A percentile compares a stretch with the other conserved stretches of the same genome.
phyloP scores from a whole-genome alignment of 495 filamentous ascomycete genomes.

The Hyaloscypha finlandica region DNA sequence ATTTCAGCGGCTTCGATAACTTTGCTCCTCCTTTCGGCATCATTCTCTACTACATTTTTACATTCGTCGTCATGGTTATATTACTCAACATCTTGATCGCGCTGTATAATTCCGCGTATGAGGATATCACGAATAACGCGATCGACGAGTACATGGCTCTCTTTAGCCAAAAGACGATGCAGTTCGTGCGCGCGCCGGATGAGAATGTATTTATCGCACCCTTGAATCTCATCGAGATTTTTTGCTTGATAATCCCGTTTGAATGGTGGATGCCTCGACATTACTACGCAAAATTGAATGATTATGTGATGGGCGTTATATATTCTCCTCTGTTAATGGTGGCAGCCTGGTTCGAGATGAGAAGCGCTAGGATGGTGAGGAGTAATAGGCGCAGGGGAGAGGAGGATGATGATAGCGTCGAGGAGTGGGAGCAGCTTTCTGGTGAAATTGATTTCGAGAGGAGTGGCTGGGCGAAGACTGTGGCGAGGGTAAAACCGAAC shows the following conservation, averaged over 20 bases:
- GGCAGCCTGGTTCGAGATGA: constrained; percentile 74
- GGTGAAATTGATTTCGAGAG: constrained; percentile 72
- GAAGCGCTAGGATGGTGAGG: constrained; percentile 65
- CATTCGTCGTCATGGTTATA: constrained; percentile 94
- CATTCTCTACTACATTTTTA: constrained; percentile 93
- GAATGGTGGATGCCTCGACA: constrained; percentile 88
- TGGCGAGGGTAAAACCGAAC: constrained; percentile 73
- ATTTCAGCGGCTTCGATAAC: constrained; percentile 85
- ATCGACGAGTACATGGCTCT: constrained; percentile 93
- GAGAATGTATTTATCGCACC: constrained; percentile 98
- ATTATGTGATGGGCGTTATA: constrained; percentile 80
- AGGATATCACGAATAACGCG: constrained; percentile 93
- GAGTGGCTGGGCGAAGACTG: constrained; percentile 78
- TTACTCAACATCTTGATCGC: constrained; percentile 94
- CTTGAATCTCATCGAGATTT: constrained; percentile 90
- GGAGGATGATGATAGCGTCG: constrained; percentile 81
- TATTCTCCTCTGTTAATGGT: constrained; percentile 84
- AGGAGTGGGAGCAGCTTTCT: constrained; percentile 91
- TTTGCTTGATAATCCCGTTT: constrained; percentile 75
- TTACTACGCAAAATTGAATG: constrained; percentile 77
- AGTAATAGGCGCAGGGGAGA: constrained; percentile 77
- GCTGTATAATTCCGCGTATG: constrained; percentile 93
- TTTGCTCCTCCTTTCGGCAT: constrained; percentile 77
- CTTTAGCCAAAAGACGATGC: constrained; percentile 88
- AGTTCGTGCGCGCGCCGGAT: constrained; percentile 93